Conservation (phyloP, 257 asterid genomes). For the Jacaranda copaia region DNA sequence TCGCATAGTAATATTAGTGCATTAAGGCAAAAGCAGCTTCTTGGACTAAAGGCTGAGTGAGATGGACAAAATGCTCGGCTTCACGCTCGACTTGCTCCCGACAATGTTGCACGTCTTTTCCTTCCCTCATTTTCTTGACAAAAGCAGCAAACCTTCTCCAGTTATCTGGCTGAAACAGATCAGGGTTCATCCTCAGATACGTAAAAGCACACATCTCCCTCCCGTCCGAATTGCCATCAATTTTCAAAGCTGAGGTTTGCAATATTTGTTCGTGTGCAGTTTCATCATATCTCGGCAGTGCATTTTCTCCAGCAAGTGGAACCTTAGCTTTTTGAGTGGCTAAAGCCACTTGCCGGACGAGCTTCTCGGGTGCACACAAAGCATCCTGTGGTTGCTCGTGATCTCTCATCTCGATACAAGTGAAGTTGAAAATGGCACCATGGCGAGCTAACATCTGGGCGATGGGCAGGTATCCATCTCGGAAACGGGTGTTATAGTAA, state of each 20-base stretch:
- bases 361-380: slow-evolving; percentile 81
- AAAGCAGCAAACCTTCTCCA: slow-evolving; percentile 89
- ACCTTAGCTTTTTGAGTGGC: slow-evolving; percentile 86
- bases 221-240: slow-evolving; percentile 5
- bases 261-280: slow-evolving; percentile 82
- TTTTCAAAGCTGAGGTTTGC: slow-evolving; percentile 46
- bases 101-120: slow-evolving; percentile 62
- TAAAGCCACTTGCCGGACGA: slow-evolving; percentile 81
- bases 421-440: slow-evolving; percentile 87
- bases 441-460: slow-evolving; percentile 91
- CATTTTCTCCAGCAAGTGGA: slow-evolving; percentile 93
- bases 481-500: slow-evolving; percentile 84
- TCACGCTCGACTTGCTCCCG: slow-evolving; percentile 89
- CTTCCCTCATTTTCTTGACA: slow-evolving; percentile 94
- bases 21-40: slow-evolving; percentile 85
- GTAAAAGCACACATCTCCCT: slow-evolving; percentile 95
- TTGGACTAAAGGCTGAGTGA: slow-evolving; percentile 80
- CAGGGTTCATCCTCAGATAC: slow-evolving; percentile 87
- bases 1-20: slow-evolving; percentile 44
- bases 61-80: slow-evolving; percentile 86
- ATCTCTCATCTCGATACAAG: slow-evolving; percentile 93
- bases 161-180: slow-evolving; percentile 85
- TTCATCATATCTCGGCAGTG: slow-evolving; percentile 84
- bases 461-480: slow-evolving; percentile 88
- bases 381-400: slow-evolving; percentile 99